A percentile compares a stretch with the other conserved stretches of the same genome.
Evolutionary conservation across 495 filamentous ascomycete genomes (phyloP).

Genomic region (Podospora comata): DNA sequence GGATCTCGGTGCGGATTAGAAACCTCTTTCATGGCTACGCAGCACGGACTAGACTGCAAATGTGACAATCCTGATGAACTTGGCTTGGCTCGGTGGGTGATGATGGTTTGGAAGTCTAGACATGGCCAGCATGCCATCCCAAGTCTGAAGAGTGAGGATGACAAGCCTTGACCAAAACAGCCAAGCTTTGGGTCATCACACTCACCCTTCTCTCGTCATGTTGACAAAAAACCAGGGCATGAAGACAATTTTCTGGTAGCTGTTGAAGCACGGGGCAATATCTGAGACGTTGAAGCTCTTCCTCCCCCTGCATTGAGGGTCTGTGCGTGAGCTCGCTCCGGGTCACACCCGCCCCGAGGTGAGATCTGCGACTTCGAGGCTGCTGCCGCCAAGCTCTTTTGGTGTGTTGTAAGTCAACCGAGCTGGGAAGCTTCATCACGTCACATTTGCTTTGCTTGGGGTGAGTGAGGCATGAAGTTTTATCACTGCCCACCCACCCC

Average conservation of each 20-base stretch:
- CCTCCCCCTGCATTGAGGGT: not conserved
- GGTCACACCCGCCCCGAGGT: conserved; percentile 8
- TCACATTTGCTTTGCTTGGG: not conserved
- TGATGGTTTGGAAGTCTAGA: no score
- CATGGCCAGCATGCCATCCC: no score
- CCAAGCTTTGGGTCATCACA: not conserved
- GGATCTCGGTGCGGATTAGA: not conserved
- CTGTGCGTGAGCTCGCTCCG: conserved; percentile 12
- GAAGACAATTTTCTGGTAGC: not conserved
- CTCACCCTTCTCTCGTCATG: not conserved
- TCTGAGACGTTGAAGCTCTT: not conserved
- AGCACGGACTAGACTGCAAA: not conserved
- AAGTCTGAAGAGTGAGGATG: not conserved
- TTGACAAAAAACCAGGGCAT: not conserved
- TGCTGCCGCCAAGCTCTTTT: conserved; percentile 1
- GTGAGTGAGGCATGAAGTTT: not conserved
- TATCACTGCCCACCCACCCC: not conserved
- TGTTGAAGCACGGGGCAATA: not conserved
- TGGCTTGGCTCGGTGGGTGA: no score
- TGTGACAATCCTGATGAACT: no score
- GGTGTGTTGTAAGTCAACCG: not conserved
- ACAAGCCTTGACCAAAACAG: not conserved
- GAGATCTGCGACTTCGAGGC: conserved; percentile 11
- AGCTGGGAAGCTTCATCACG: not conserved
- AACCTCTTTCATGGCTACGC: not conserved